Evolutionary conservation across 2,329 filamentous ascomycete species (phyloP).

Genomic region (Gaeumannomyces sp.): DNA sequence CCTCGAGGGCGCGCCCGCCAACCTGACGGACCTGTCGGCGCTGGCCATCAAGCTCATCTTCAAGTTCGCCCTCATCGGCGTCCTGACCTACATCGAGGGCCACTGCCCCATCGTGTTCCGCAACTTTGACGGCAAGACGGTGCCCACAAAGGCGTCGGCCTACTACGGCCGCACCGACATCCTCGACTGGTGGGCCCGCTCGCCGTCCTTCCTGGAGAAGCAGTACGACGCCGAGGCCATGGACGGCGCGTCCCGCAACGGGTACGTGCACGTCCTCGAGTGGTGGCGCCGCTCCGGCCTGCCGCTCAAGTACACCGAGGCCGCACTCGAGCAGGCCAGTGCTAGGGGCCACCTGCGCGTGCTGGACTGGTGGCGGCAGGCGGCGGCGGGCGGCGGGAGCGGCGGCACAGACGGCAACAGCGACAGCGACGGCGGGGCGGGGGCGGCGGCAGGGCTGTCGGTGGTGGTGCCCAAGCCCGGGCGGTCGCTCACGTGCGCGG

Average conservation of each 20-base stretch:
- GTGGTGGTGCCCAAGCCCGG: conserved; percentile 66
- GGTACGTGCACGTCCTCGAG: conserved; percentile 81
- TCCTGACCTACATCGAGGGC: conserved; percentile 62
- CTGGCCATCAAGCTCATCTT: conserved; percentile 84
- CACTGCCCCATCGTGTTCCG: conserved; percentile 70
- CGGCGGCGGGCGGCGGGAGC: conserved; percentile 29
- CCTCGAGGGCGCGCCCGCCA: conserved; percentile 63
- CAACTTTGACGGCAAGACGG: conserved; percentile 75
- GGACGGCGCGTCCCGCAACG: conserved; percentile 79
- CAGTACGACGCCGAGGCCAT: conserved; percentile 82
- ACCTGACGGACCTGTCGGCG: conserved; percentile 66
- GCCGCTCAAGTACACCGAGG: conserved; percentile 77
- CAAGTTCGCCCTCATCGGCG: conserved; percentile 77
- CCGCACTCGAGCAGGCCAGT: conserved; percentile 81
- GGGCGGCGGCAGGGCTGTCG: conserved; percentile 30
- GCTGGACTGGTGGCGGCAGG: conserved; percentile 87
- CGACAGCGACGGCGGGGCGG: conserved; percentile 53
- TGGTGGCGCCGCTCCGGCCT: conserved; percentile 78
- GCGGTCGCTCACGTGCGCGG: conserved; percentile 75
- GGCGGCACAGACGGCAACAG: too few relatives aligned
- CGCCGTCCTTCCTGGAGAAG: conserved; percentile 74
- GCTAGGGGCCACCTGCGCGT: conserved; percentile 79
- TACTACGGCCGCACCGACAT: conserved; percentile 81
- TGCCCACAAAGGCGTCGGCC: conserved; percentile 82
- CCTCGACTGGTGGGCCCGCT: conserved; percentile 85